These are phyloP conservation scores for Vanrija pseudolonga DNA, from an alignment of 1,284 basidiomycete species.

Conservation along the genomic window DNA sequence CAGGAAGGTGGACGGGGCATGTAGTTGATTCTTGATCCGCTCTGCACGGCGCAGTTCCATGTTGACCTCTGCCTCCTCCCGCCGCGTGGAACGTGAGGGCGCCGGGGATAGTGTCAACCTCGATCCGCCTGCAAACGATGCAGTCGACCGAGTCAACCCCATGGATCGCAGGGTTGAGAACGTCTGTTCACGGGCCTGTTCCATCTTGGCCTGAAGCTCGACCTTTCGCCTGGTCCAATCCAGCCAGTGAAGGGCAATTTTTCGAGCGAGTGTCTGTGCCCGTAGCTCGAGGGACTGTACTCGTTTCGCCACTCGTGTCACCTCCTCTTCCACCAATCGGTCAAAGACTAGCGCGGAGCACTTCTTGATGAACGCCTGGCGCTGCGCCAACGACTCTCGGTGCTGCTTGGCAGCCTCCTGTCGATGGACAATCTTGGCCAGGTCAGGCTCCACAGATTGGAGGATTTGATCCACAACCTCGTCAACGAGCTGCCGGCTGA, in stretches of 20 bases:
- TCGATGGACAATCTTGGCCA: constrained; percentile 21
- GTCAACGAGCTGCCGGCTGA: constrained; percentile 24
- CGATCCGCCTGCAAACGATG: neutral
- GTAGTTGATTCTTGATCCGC: constrained; percentile 3
- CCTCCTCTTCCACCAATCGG: constrained; percentile 11
- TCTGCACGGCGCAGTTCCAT: constrained; percentile 21
- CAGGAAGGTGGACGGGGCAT: constrained; percentile 32
- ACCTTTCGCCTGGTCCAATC: constrained; percentile 16
- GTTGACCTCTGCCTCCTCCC: constrained; percentile 17
- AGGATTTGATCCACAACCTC: constrained; percentile 26
- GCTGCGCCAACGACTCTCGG: constrained; percentile 8
- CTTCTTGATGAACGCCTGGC: constrained; percentile 15
- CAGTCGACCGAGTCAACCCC: constrained; percentile 9
- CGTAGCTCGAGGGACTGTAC: constrained; percentile 4
- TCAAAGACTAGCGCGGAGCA: constrained; percentile 11
- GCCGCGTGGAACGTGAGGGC: neutral
- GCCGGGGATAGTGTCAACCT: neutral
- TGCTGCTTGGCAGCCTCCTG: constrained; percentile 21
- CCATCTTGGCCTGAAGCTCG: constrained; percentile 8
- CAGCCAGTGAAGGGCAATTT: constrained; percentile 20
- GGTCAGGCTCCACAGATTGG: constrained; percentile 8
- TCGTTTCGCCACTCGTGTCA: neutral
- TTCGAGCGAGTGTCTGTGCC: constrained; percentile 8
- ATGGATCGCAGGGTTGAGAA: constrained; percentile 20
- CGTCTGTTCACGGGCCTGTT: constrained; percentile 19